Evolutionary conservation across 495 filamentous ascomycete genomes (phyloP).

Genomic region (Aspergillus cavernicola): DNA sequence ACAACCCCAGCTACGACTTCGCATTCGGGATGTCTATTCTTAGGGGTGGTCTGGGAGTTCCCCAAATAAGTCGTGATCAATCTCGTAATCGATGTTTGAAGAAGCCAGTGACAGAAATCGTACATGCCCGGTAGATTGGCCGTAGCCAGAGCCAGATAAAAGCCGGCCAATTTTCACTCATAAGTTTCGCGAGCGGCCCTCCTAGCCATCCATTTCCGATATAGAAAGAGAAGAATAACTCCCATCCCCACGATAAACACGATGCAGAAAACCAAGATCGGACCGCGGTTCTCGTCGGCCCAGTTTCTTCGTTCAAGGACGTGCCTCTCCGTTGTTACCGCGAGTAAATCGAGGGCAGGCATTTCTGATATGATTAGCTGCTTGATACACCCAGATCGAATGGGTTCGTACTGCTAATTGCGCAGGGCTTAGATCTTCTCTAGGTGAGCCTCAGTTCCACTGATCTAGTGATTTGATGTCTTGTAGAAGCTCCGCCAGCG

Average conservation of each 20-base stretch:
- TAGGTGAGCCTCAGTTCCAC: too few species aligned
- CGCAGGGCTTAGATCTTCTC: neutral
- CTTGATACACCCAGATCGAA: neutral
- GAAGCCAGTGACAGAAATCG: neutral
- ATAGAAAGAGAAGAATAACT: slow-evolving; percentile 38
- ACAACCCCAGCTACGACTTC: too few species aligned
- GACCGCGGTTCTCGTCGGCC: slow-evolving; percentile 47
- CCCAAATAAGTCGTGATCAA: too few species aligned
- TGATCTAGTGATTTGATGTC: too few species aligned
- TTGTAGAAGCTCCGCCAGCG: neutral
- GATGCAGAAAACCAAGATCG: slow-evolving; percentile 53
- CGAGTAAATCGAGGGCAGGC: slow-evolving; percentile 34
- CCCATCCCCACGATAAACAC: slow-evolving; percentile 46
- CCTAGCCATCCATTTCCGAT: slow-evolving; percentile 37
- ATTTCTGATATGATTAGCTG: slow-evolving; percentile 23
- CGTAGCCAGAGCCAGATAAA: neutral
- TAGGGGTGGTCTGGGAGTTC: too few species aligned
- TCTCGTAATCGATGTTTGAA: too few species aligned
- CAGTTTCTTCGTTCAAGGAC: slow-evolving; percentile 45
- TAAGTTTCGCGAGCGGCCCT: slow-evolving; percentile 32
- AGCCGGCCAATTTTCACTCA: slow-evolving; percentile 12
- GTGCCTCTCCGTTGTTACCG: slow-evolving; percentile 12
- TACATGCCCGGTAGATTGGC: neutral
- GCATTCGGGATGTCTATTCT: too few species aligned
- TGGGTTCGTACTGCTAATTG: neutral